These are phyloP conservation scores for Tympanopsis confertula DNA, from an alignment of 2,329 filamentous ascomycete genomes.

Conservation along the genomic window DNA sequence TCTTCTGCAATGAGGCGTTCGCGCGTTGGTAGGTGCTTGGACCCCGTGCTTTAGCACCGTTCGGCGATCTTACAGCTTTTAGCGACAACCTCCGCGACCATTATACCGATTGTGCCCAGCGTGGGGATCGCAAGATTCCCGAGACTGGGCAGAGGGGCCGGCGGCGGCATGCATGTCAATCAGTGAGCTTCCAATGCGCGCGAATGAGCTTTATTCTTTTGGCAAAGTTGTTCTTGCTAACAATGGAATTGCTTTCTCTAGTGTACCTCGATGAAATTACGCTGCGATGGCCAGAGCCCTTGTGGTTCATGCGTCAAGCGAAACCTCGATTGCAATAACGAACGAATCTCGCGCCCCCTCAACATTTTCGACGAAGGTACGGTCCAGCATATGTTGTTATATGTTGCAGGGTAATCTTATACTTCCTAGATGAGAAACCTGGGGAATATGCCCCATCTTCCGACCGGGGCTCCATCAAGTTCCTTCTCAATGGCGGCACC, in stretches of 20 bases:
- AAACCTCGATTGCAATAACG: conserved; percentile 19
- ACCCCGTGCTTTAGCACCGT: background rate
- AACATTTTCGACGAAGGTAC: no score
- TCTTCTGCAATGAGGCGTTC: conserved; percentile 30
- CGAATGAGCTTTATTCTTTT: conserved; percentile 2
- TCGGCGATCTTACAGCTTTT: background rate
- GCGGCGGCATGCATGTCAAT: conserved; percentile 31
- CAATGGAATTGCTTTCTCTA: no score
- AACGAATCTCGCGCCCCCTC: background rate
- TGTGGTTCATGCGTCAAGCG: conserved; percentile 29
- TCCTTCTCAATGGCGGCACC: conserved; percentile 28
- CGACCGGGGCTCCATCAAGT: conserved; percentile 30
- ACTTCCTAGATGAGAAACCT: background rate
- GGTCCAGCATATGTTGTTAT: no score
- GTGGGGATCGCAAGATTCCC: conserved; percentile 27
- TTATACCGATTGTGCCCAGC: conserved; percentile 25
- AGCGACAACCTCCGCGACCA: conserved; percentile 33
- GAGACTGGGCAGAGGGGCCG: conserved; percentile 30
- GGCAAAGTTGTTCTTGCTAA: no score
- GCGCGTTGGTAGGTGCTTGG: conserved; percentile 23
- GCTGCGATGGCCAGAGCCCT: conserved; percentile 28
- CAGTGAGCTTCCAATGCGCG: conserved; percentile 14
- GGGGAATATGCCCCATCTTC: conserved; percentile 17
- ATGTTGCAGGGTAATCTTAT: no score
- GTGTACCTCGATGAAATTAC: conserved; percentile 33